Percentiles rank a stretch among this genome's conserved stretches.
Conservation (phyloP, 345 rosid species). For the Aethionema arabicum region DNA sequence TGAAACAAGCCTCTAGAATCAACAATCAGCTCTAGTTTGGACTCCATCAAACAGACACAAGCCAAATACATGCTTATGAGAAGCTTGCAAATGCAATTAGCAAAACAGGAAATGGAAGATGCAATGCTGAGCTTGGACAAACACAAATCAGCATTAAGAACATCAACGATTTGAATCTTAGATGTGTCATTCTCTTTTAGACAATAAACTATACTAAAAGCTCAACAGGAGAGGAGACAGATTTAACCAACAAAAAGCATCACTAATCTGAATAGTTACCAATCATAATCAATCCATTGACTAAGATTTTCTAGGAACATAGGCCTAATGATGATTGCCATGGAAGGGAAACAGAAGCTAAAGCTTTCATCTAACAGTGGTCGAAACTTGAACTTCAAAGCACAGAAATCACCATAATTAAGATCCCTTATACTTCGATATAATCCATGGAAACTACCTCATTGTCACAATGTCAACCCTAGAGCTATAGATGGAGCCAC, state of each 20-base stretch:
- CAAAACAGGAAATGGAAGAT: too few relatives aligned
- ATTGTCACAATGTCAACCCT: slow-evolving; percentile 15
- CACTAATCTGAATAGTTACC: too few relatives aligned
- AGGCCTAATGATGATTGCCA: not conserved
- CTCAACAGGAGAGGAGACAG: too few relatives aligned
- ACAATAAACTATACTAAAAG: too few relatives aligned
- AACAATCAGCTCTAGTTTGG: slow-evolving; percentile 2
- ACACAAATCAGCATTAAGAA: not conserved
- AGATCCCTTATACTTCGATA: not conserved
- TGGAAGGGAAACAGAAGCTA: slow-evolving; percentile 1
- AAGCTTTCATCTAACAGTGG: not conserved
- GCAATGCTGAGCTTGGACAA: too few relatives aligned
- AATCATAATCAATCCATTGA: not conserved
- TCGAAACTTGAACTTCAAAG: slow-evolving; percentile 19
- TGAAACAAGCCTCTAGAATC: not conserved
- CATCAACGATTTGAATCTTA: not conserved
- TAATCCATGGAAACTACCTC: not conserved
- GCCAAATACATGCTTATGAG: not conserved
- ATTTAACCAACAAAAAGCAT: too few relatives aligned
- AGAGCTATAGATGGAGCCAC: slow-evolving; percentile 7
- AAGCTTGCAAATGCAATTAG: not conserved
- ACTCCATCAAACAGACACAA: not conserved
- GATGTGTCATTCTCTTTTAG: too few relatives aligned
- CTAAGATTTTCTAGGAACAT: slow-evolving; percentile 1
- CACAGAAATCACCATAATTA: slow-evolving; percentile 17